These are phyloP conservation scores for Yamadazyma dendronema DNA, from an alignment of 1,139 yeast genomes.

Conservation along the genomic window DNA sequence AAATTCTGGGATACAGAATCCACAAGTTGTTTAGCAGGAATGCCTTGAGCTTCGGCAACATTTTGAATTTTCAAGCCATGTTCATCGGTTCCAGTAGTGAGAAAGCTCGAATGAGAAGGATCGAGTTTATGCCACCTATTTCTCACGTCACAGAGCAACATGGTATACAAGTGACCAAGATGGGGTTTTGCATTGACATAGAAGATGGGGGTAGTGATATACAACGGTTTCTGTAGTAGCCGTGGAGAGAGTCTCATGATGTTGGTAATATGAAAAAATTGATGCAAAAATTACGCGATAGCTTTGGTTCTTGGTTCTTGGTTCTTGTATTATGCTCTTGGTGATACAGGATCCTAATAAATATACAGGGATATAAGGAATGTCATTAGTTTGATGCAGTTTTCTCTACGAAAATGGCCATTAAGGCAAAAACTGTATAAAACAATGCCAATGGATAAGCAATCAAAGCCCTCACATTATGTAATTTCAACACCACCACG, in stretches of 20 bases:
- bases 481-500: conserved; percentile 77
- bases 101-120: conserved; percentile 38
- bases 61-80: conserved; percentile 91
- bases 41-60: conserved; percentile 52
- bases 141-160: conserved; percentile 78
- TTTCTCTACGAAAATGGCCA: conserved; percentile 85
- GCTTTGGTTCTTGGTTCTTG: too few relatives aligned
- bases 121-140: conserved; percentile 65
- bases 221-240: conserved; percentile 35
- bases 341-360: too few relatives aligned
- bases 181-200: conserved; percentile 97
- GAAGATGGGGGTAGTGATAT: conserved; percentile 89
- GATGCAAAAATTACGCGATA: too few relatives aligned
- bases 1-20: conserved; percentile 69
- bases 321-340: too few relatives aligned
- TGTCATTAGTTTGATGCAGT: too few relatives aligned
- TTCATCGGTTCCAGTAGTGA: conserved; percentile 95
- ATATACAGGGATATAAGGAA: too few relatives aligned
- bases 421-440: conserved; percentile 90
- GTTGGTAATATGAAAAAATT: neutral
- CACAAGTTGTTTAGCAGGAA: conserved; percentile 65
- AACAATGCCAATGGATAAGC: conserved; percentile 94
- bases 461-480: conserved; percentile 83
- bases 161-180: conserved; percentile 87
- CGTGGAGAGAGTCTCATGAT: neutral